phyloP scores from a whole-genome alignment of 805 yeast species.

The Yamadazyma endophytica region DNA sequence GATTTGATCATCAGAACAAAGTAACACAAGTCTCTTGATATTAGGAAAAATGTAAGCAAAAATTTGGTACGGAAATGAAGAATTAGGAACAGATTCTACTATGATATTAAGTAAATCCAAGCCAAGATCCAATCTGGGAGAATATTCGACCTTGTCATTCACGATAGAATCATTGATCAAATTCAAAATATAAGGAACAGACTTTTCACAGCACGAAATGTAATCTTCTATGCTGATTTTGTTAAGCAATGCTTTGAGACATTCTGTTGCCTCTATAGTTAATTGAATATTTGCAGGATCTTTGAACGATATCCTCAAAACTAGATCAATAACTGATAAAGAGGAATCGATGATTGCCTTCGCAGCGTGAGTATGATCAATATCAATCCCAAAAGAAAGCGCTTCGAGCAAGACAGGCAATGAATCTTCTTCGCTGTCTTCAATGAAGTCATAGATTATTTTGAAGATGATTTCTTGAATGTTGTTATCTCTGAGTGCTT shows the following conservation, averaged over 20 bases:
- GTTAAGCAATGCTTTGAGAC: conserved; percentile 56
- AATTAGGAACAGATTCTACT: conserved; percentile 39
- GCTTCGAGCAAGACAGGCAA: conserved; percentile 70
- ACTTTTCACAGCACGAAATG: conserved; percentile 42
- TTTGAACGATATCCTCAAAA: conserved; percentile 62
- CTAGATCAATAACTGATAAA: conserved; percentile 46
- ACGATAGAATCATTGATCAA: conserved; percentile 23
- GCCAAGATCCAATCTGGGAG: conserved; percentile 56
- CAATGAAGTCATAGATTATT: conserved; percentile 43
- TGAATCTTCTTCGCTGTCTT: conserved; percentile 75
- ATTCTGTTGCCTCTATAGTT: conserved; percentile 62
- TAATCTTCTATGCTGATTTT: conserved; percentile 44
- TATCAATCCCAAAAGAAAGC: conserved; percentile 50
- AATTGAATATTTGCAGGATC: conserved; percentile 75
- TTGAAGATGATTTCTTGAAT: conserved; percentile 32
- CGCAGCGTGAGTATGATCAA: conserved; percentile 24
- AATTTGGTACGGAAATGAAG: conserved; percentile 33
- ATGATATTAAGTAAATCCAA: conserved; percentile 55
- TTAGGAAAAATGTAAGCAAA: conserved; percentile 42
- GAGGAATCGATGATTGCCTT: conserved; percentile 8
- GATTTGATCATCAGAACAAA: conserved; percentile 68
- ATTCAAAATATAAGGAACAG: conserved; percentile 47
- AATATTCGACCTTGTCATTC: conserved; percentile 38
- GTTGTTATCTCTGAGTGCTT: conserved; percentile 7
- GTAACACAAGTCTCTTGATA: conserved; percentile 35